Percentiles rank a stretch among this genome's conserved stretches.
These are phyloP conservation scores for Colletotrichum nymphaeae DNA, from an alignment of 2,329 filamentous ascomycete species.

Conservation along the genomic window DNA sequence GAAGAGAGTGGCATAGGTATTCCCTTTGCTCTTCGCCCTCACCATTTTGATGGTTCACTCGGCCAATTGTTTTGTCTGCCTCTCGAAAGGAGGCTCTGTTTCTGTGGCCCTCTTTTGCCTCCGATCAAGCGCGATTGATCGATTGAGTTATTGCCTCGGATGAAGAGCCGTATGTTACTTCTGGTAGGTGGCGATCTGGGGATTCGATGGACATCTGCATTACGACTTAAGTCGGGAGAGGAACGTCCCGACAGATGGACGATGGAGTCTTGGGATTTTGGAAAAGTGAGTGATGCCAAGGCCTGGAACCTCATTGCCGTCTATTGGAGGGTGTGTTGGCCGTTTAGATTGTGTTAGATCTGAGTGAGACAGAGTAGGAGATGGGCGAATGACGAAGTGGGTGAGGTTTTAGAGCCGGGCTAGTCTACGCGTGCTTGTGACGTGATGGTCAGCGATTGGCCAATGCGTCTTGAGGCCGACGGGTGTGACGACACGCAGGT, in stretches of 20 bases:
- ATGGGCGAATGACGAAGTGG: not conserved
- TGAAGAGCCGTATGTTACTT: not conserved
- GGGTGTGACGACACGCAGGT: slow-evolving; percentile 24
- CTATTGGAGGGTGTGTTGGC: not conserved
- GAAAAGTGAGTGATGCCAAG: not conserved
- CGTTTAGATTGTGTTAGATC: not conserved
- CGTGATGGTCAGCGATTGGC: slow-evolving; percentile 23
- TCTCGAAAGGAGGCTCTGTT: not conserved
- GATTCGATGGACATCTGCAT: not conserved
- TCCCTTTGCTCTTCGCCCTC: not conserved
- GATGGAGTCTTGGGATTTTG: not conserved
- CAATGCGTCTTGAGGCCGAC: slow-evolving; percentile 1
- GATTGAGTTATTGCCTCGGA: not conserved
- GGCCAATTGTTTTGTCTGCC: not conserved
- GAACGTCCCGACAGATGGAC: not conserved
- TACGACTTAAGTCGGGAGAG: not conserved
- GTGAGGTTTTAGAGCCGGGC: not conserved
- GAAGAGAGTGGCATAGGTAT: not conserved
- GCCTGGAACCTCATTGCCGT: not conserved
- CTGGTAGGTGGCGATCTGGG: not conserved
- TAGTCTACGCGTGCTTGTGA: slow-evolving; percentile 4
- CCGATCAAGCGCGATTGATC: not conserved
- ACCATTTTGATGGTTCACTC: not conserved
- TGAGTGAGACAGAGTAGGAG: not conserved
- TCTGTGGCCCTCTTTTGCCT: not conserved